Evolutionary conservation across 306 rosid species (phyloP).

Genomic region (Lupinus albus): DNA sequence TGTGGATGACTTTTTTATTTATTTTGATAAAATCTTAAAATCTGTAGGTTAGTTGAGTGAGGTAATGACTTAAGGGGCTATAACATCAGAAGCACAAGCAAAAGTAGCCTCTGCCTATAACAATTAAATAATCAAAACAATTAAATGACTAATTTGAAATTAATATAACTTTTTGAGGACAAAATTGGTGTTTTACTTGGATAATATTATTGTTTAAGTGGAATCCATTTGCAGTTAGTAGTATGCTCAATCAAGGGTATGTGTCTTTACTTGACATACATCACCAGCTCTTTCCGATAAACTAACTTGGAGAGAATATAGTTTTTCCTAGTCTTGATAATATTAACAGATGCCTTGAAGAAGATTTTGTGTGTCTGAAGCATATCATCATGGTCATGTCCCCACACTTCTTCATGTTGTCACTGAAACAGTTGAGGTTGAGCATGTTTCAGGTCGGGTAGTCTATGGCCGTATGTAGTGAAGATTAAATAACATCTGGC

Average conservation of each 20-base stretch:
- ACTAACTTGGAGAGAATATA: background rate
- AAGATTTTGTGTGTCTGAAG: background rate
- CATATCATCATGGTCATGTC: too few relatives aligned
- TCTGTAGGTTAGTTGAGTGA: too few relatives aligned
- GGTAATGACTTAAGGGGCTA: too few relatives aligned
- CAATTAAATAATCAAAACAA: too few relatives aligned
- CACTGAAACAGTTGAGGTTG: background rate
- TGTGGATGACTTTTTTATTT: too few relatives aligned
- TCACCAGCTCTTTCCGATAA: background rate
- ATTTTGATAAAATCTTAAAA: too few relatives aligned
- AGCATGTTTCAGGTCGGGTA: constrained; percentile 16
- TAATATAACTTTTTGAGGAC: too few relatives aligned
- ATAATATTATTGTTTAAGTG: background rate
- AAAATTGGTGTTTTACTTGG: too few relatives aligned
- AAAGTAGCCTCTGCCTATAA: too few relatives aligned
- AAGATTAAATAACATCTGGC: background rate
- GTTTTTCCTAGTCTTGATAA: constrained; percentile 21
- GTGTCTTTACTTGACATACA: background rate
- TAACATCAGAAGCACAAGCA: too few relatives aligned
- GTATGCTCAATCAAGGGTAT: background rate
- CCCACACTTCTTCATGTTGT: background rate
- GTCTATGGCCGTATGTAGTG: background rate
- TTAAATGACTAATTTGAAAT: too few relatives aligned
- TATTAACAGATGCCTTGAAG: background rate
- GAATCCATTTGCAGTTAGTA: background rate